Base-by-base conservation (phyloP, 1,284 basidiomycete genomes). In the Mrakiaceae sp. region DNA sequence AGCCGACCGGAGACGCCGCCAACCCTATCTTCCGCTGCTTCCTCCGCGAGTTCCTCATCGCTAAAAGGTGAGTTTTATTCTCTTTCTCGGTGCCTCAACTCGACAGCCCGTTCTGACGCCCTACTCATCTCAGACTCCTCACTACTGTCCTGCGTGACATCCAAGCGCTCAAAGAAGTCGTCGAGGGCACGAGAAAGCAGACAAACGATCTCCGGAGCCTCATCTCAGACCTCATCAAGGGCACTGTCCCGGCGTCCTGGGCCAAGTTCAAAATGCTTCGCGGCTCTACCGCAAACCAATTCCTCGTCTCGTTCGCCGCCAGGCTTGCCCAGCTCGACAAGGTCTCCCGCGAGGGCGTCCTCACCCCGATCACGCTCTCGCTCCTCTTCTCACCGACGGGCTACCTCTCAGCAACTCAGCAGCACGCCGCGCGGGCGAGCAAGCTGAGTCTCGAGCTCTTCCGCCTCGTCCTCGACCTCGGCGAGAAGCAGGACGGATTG, bases 311-410 rank as follows among this genome's bases (percentile, higher is more conserved):
- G n/a, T 87, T 96, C 56, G 79, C 83, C 44, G 82, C 83, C 56
- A 85, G 93, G 40, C 77, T 97, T 50, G 81, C 76, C 27, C 94
- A 96, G 74, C 81, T 97, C 49, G 84, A 90, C 66, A 76, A 79
- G n/a, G 85, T 95, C 67, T 84, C 88, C 0, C 74, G 77, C 5
- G 79, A 86, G 64, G 83, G 86, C 68, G 83, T 82, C 70, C 76
- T 88, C 66, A 83, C 79, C 68, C 80, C 88, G 68, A 80, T 92
- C 48, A 91, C 89, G 87, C 81, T 96, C 11, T 92, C 93, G 47
- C 89, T 90, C 0, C 75, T 97, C 62, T 96, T 97, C 82, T 93
- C 90, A 81, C 94, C 94, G 1, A 90, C 94, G 72, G 92, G 91
- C 3, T 96, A 92, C 75, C 83, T 97, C 71, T 96, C 93, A 0